Percentiles rank a stretch among this genome's conserved stretches.
These are phyloP conservation scores for Perilla frutescens DNA, from an alignment of 257 asterid species.

Conservation along the genomic window DNA sequence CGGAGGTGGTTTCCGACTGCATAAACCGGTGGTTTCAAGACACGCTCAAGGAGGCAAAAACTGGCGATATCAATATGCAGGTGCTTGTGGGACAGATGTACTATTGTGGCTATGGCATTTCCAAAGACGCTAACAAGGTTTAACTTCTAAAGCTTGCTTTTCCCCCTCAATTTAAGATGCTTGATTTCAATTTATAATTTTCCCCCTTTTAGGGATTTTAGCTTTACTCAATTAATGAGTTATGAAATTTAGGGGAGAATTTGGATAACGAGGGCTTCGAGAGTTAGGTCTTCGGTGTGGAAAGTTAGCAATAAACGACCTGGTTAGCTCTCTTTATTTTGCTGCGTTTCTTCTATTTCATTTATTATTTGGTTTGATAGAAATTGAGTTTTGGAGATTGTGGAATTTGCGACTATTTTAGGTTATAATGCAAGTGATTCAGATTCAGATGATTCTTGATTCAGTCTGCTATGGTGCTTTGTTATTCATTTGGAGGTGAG, in stretches of 20 bases:
- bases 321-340: constrained; percentile 48
- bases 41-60: constrained; percentile 74
- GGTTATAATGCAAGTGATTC: constrained; percentile 89
- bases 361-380: background rate
- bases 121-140: constrained; percentile 66
- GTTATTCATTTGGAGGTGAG: constrained; percentile 41
- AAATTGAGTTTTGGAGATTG: constrained; percentile 1
- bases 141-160: background rate
- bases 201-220: background rate
- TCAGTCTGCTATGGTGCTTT: constrained; percentile 8
- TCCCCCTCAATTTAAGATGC: background rate
- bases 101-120: constrained; percentile 63
- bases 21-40: constrained; percentile 72
- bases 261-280: constrained; percentile 74
- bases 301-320: constrained; percentile 81
- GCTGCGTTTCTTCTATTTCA: background rate
- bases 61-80: constrained; percentile 82
- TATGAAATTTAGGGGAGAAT: constrained; percentile 54
- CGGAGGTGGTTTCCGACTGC: constrained; percentile 73
- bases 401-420: constrained; percentile 33
- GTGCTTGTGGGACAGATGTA: constrained; percentile 82
- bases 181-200: background rate
- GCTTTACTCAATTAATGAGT: constrained; percentile 29
- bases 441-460: constrained; percentile 67
- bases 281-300: constrained; percentile 71